Conservation (phyloP, 1,284 basidiomycete species). For the Stygiomarasmius scandens region DNA sequence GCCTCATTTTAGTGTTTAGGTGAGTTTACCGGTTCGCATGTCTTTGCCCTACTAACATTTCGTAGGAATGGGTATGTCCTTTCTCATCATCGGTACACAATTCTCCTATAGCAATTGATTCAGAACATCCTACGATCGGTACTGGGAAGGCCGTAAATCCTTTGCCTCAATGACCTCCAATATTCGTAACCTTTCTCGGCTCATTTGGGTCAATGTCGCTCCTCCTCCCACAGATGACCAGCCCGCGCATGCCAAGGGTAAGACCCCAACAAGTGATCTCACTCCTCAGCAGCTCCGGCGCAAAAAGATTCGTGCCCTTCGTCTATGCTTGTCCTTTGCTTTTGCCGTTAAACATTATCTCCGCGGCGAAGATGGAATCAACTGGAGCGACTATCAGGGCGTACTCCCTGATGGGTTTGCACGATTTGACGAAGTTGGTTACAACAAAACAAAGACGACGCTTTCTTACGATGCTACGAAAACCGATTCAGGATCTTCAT, state of each 20-base stretch:
- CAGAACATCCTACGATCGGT: conserved; percentile 81
- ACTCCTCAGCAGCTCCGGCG: conserved; percentile 61
- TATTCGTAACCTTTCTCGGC: conserved; percentile 33
- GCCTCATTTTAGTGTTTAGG: conserved; percentile 79
- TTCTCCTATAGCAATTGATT: neutral
- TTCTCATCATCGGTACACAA: conserved; percentile 5
- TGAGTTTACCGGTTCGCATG: conserved; percentile 25
- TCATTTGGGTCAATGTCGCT: conserved; percentile 78
- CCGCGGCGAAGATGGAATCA: conserved; percentile 72
- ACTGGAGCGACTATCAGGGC: conserved; percentile 66
- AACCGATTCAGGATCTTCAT: conserved; percentile 32
- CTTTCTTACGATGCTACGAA: conserved; percentile 45
- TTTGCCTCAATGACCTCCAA: conserved; percentile 69
- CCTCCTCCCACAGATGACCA: conserved; percentile 59
- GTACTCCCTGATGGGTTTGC: conserved; percentile 65
- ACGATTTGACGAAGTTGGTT: conserved; percentile 45
- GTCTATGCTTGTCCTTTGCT: conserved; percentile 69
- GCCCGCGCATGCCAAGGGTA: conserved; percentile 47
- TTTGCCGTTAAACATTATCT: conserved; percentile 79
- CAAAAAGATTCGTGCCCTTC: conserved; percentile 73
- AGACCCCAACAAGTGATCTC: conserved; percentile 46
- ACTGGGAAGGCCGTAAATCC: conserved; percentile 84
- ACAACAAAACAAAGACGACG: conserved; percentile 36
- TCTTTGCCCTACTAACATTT: conserved; percentile 6
- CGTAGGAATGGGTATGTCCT: conserved; percentile 41